Evolutionary conservation across 768 basidiomycete species (phyloP).

Genomic region (Suillus fuscotomentosus): DNA sequence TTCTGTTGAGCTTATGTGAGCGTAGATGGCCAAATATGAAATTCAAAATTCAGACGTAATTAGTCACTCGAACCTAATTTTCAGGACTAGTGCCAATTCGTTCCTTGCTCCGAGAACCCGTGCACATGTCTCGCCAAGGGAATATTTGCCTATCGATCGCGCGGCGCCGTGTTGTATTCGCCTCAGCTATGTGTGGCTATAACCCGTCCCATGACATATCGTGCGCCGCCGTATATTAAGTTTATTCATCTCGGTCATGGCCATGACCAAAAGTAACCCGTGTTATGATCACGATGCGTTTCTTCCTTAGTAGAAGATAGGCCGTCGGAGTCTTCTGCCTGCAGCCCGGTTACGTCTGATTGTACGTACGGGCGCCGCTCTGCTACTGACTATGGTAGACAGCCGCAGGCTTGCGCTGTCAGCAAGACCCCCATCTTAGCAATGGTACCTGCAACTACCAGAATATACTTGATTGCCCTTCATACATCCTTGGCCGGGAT

Average conservation of each 20-base stretch:
- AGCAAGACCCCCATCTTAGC: not conserved
- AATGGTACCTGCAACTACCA: slow-evolving; percentile 17
- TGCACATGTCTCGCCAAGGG: not conserved
- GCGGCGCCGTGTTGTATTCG: not conserved
- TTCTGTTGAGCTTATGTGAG: not conserved
- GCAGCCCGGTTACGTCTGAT: not conserved
- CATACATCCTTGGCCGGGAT: slow-evolving; percentile 26
- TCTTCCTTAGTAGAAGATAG: not conserved
- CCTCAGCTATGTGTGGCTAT: not conserved
- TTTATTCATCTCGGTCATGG: not conserved
- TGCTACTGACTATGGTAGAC: not conserved
- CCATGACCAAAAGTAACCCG: not conserved
- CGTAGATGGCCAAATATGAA: no score
- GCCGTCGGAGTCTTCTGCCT: not conserved
- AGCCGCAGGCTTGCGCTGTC: not conserved
- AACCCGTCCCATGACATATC: not conserved
- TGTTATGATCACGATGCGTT: not conserved
- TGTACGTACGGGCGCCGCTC: not conserved
- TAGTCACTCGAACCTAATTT: not conserved
- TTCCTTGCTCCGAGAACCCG: not conserved
- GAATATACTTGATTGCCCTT: slow-evolving; percentile 25
- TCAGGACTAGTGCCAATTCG: not conserved
- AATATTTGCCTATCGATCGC: not conserved
- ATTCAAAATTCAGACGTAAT: not conserved
- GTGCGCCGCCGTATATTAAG: not conserved